phyloP scores from a whole-genome alignment of 352 stramenopile genomes.

The Globisporangium okanoganense region DNA sequence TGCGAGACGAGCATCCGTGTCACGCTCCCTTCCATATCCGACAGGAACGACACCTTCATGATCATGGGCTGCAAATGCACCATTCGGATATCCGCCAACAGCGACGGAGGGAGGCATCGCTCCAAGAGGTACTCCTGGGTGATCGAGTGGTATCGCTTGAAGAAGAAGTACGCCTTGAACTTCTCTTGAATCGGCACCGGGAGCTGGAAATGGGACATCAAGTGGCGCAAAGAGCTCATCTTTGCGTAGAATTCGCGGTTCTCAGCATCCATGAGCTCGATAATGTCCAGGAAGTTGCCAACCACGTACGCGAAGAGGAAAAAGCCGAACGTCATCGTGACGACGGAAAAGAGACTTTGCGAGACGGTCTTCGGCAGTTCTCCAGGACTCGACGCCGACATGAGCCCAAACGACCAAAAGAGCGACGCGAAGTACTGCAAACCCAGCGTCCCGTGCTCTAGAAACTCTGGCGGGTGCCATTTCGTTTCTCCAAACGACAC shows the following conservation, averaged over 20 bases:
- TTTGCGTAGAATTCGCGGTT: slow-evolving; percentile 62
- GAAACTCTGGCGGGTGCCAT: slow-evolving; percentile 30
- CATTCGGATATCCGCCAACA: slow-evolving; percentile 67
- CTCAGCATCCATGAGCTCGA: slow-evolving; percentile 63
- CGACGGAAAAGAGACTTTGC: slow-evolving; percentile 50
- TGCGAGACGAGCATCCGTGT: slow-evolving; percentile 69
- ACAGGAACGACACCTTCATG: slow-evolving; percentile 57
- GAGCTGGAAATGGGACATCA: slow-evolving; percentile 54
- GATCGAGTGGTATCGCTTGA: slow-evolving; percentile 70
- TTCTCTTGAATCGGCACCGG: slow-evolving; percentile 34
- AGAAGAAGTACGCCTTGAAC: slow-evolving; percentile 70
- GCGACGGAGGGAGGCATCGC: slow-evolving; percentile 55
- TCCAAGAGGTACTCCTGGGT: slow-evolving; percentile 64
- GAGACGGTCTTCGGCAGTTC: slow-evolving; percentile 45
- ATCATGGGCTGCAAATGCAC: slow-evolving; percentile 71
- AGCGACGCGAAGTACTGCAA: slow-evolving; percentile 60
- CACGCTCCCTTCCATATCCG: slow-evolving; percentile 46
- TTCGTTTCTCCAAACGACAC: slow-evolving; percentile 15
- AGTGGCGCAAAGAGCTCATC: slow-evolving; percentile 44
- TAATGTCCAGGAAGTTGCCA: slow-evolving; percentile 66
- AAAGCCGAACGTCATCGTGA: slow-evolving; percentile 61
- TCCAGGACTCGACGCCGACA: slow-evolving; percentile 50
- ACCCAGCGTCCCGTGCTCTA: slow-evolving; percentile 23
- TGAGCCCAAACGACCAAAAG: slow-evolving; percentile 70
- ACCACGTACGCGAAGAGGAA: slow-evolving; percentile 76